Percentiles rank a stretch among this genome's conserved stretches.
Evolutionary conservation across 2,329 filamentous ascomycete species (phyloP).

Genomic region (Aspergillus tubingensis): DNA sequence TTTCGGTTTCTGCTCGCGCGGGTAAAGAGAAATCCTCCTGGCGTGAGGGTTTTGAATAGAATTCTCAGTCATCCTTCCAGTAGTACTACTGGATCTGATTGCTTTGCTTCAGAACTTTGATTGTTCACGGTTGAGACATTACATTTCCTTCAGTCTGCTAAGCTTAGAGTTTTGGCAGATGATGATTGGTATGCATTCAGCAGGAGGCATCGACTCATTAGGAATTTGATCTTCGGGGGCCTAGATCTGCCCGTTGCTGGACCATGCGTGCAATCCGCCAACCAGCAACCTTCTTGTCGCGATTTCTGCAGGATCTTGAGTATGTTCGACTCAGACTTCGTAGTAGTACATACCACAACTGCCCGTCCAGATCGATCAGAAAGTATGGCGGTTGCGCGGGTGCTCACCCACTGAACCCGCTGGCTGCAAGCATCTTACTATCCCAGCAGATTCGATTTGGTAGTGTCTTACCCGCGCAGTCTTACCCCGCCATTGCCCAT

Average conservation of each 20-base stretch:
- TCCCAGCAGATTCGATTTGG: not conserved
- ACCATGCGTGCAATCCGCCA: not conserved
- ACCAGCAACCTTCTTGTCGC: not conserved
- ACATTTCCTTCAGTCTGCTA: not conserved
- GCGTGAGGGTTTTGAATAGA: not conserved
- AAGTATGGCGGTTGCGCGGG: not conserved
- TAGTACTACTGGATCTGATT: not conserved
- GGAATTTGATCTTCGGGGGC: not conserved
- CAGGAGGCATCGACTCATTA: not conserved
- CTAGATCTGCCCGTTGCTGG: not conserved
- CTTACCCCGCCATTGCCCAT: not conserved
- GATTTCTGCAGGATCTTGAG: not conserved
- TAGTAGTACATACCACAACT: not conserved
- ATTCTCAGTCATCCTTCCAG: not conserved
- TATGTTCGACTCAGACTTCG: not conserved
- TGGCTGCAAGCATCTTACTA: conserved; percentile 1
- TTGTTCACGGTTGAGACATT: not conserved
- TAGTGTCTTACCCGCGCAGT: not conserved
- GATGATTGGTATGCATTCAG: conserved; percentile 2
- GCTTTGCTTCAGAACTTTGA: not conserved
- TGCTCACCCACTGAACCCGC: not conserved
- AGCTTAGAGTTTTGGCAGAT: not conserved
- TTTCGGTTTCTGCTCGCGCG: not conserved
- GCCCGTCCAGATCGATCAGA: not conserved
- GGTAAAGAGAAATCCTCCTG: not conserved